Base-by-base conservation (phyloP, 1,284 basidiomycete genomes). In the Dichomitus squalens region DNA sequence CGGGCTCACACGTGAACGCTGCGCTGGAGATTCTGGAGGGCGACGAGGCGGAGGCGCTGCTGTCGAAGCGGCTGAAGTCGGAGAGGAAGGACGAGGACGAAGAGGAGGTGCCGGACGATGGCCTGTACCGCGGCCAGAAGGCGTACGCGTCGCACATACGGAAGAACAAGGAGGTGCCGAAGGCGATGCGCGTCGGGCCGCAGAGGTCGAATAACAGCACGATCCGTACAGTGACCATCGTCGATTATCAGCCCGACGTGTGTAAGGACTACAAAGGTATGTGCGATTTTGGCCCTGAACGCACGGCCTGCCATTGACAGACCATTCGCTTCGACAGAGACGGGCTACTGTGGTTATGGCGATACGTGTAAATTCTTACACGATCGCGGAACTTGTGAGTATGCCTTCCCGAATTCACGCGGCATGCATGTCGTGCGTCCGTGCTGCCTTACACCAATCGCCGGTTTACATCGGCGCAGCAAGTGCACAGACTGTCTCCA, bases 251-350 rank as follows among this genome's bases (percentile, higher is more conserved):
- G 75, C 96, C 97, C 3, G 96, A 98, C 70, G 93, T 98, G 20
- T 99, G 97, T 76, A 99, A 99, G 74, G 96, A 98, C 75, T 99
- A 99, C 76, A 98, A 98, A 86, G 93, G 92, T 92, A 63, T 58
- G 83, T 78, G n/a, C n/a, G n/a, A n/a, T n/a, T n/a, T n/a, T 21
- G 43, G 36, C 12, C 39, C 7, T 12, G 27, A 14, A 0, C 6
- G 8, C 7, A 20, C 23, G 18, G 36, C 38, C n/a, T 21, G n/a
- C n/a, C 8, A 12, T 25, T 31, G 25, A 44, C n/a, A 3, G 25
- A 27, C 29, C 4, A 14, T 11, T 16, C 34, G 16, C 9, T 20
- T 31, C 7, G 20, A 38, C 68, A 95, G 96, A 99, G 76, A 99
- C 96, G 41, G 97, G 97, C 0, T 99, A 95, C 73, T 99, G 96